phyloP scores from a whole-genome alignment of 495 filamentous ascomycete species.

The Collariella sp. region DNA sequence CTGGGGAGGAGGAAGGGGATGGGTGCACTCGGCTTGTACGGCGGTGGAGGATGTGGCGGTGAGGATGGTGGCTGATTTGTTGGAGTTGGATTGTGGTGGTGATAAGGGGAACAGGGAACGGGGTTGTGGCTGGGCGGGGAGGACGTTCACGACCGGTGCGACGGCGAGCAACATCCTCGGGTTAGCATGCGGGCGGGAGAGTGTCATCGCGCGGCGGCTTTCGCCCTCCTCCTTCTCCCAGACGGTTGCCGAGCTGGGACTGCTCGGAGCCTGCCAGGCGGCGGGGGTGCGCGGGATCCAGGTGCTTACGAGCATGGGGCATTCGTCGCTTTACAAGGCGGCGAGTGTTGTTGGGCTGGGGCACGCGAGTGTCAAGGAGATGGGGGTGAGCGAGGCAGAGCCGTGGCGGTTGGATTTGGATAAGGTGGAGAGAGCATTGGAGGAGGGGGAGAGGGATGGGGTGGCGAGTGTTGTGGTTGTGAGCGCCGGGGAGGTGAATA shows the following conservation, averaged over 20 bases:
- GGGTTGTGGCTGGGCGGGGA: conserved; percentile 40
- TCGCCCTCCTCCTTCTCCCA: too few species aligned
- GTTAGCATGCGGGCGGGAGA: conserved; percentile 67
- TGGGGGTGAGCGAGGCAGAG: conserved; percentile 40
- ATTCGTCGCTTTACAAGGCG: conserved; percentile 76
- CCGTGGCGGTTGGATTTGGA: conserved; percentile 62
- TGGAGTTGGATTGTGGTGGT: conserved; percentile 51
- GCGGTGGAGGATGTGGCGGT: conserved; percentile 66
- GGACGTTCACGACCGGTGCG: conserved; percentile 82
- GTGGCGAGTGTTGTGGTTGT: conserved; percentile 66
- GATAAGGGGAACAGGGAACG: not conserved
- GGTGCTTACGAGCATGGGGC: conserved; percentile 69
- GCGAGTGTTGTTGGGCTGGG: conserved; percentile 76
- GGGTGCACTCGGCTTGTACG: conserved; percentile 54
- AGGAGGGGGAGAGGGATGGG: conserved; percentile 39
- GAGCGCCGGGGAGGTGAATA: conserved; percentile 86
- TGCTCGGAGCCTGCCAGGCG: conserved; percentile 55
- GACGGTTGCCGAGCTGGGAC: conserved; percentile 58
- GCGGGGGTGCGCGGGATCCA: conserved; percentile 60
- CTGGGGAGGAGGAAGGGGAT: conserved; percentile 12
- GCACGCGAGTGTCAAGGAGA: conserved; percentile 52
- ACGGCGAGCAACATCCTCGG: conserved; percentile 81
- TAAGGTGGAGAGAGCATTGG: conserved; percentile 42
- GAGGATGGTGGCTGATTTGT: conserved; percentile 56
- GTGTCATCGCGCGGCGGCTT: conserved; percentile 42